Base-by-base conservation (phyloP, 352 stramenopile genomes). In the Pythium inflatum region DNA sequence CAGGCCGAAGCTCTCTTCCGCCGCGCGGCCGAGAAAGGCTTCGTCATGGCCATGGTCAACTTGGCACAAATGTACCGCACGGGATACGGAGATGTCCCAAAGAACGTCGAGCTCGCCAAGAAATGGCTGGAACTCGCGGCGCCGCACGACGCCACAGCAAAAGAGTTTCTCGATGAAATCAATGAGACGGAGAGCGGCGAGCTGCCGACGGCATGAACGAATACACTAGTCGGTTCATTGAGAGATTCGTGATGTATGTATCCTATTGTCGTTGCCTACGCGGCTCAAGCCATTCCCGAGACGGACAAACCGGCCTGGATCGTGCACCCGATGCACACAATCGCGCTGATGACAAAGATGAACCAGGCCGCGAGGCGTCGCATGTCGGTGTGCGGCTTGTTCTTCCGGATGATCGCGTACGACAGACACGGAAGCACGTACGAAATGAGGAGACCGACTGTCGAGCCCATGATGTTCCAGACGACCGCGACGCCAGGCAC, bases 401-500 rank as follows among this genome's bases (percentile, higher is more conserved):
- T 82, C 48, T 78, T 73, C n/a, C 89, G 87, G 57, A 97, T 95
- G 62, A 85, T 74, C 1, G 94, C 78, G 75, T 97, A 97, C 48
- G 86, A 95, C 0, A 92, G 65, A 56, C 85, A 92, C n/a, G 90
- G 90, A 45, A 97, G 75, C 48, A 96, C 87, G 66, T 96, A 97
- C 46, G 86, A 94, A 66, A 97, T 91, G 5, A 96, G 62, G 27
- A 97, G 80, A 9, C 85, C 89, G 46, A 97, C 88, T 0, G 89
- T 95, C 27, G 82, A 93, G 40, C 90, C 90, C 76, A 94, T 94
- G 55, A 97, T 79, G 62, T 95, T 97, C 90, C 89, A 97, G 36
- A 97, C 89, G 7, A 95, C 82, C 18, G 82, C 87, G 2, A 97
- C 89, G 31, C 85, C 88, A 0, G 90, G 89, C 27, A 87, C 75